Evolutionary conservation across 352 stramenopile species (phyloP).

Genomic region (Phytophthora chlamydospora): DNA sequence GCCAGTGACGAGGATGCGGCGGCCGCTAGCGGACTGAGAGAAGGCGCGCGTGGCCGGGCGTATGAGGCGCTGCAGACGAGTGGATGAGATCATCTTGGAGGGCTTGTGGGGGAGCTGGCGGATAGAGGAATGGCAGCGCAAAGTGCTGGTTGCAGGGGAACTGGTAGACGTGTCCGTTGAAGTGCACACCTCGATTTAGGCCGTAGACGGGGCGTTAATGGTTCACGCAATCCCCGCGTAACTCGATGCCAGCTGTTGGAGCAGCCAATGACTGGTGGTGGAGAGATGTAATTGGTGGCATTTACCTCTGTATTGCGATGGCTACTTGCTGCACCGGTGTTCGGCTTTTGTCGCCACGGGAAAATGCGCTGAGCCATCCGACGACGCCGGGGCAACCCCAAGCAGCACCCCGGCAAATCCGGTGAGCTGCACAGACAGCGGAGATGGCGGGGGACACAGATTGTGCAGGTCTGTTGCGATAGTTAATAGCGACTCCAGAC

Average conservation of each 20-base stretch:
- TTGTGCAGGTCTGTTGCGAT: neutral
- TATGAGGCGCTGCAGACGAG: slow-evolving; percentile 18
- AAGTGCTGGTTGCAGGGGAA: neutral
- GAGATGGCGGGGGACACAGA: no score
- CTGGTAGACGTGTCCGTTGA: slow-evolving; percentile 18
- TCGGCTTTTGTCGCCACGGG: slow-evolving; percentile 19
- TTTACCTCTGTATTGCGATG: no score
- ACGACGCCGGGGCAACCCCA: slow-evolving; percentile 16
- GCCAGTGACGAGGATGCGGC: slow-evolving; percentile 79
- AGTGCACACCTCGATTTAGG: slow-evolving; percentile 4
- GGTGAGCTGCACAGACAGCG: neutral
- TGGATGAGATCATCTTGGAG: slow-evolving; percentile 14
- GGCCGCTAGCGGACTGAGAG: slow-evolving; percentile 13
- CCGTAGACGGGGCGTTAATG: neutral
- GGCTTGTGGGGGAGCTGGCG: slow-evolving; percentile 15
- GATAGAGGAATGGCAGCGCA: slow-evolving; percentile 26
- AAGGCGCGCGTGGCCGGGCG: slow-evolving; percentile 17
- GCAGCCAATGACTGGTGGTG: no score
- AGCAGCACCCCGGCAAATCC: slow-evolving; percentile 15
- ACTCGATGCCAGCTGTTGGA: neutral
- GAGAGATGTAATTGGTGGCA: no score
- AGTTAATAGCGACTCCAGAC: neutral
- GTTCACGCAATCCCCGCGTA: slow-evolving; percentile 9
- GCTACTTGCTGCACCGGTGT: no score
- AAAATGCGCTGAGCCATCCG: slow-evolving; percentile 38